Conservation (phyloP, 768 basidiomycete species). For the Tricholoma sp. region DNA sequence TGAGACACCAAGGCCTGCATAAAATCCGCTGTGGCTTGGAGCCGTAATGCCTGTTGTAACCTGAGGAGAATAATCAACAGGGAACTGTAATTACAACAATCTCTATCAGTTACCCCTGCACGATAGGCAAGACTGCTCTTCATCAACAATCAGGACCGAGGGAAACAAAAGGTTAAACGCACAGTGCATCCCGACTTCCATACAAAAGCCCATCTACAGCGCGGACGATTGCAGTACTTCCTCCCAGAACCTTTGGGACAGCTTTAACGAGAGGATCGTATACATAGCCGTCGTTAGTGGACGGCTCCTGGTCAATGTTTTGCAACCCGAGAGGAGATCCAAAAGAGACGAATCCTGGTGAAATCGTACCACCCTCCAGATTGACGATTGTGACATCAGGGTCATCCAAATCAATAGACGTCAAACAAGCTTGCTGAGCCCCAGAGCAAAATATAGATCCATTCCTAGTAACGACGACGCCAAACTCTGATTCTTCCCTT, state of each 20-base stretch:
- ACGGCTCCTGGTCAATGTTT: slow-evolving; percentile 62
- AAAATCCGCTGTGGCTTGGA: slow-evolving; percentile 48
- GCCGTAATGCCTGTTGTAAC: slow-evolving; percentile 60
- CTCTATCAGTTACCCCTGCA: slow-evolving; percentile 44
- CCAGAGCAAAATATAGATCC: slow-evolving; percentile 52
- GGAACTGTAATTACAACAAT: neutral
- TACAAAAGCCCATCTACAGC: slow-evolving; percentile 76
- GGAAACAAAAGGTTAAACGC: slow-evolving; percentile 22
- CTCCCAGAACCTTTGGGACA: slow-evolving; percentile 47
- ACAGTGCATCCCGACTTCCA: slow-evolving; percentile 67
- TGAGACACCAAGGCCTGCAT: slow-evolving; percentile 58
- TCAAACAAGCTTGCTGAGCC: slow-evolving; percentile 18
- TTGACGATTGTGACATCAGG: slow-evolving; percentile 40
- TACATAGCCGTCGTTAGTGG: slow-evolving; percentile 63
- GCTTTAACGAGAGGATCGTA: slow-evolving; percentile 46
- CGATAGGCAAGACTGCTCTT: slow-evolving; percentile 56
- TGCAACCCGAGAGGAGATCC: slow-evolving; percentile 68
- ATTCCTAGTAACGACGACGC: slow-evolving; percentile 35
- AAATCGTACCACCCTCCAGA: slow-evolving; percentile 65
- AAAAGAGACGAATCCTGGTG: slow-evolving; percentile 63
- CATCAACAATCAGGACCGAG: neutral
- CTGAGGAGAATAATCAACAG: slow-evolving; percentile 15
- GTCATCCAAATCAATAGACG: slow-evolving; percentile 6
- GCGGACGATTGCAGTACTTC: slow-evolving; percentile 45
- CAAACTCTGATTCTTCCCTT: slow-evolving; percentile 15